Evolutionary conservation across 2,329 filamentous ascomycete species (phyloP), one percentile per base, ranked within the genome.

Genomic region (Xylaria hypoxylon): DNA sequence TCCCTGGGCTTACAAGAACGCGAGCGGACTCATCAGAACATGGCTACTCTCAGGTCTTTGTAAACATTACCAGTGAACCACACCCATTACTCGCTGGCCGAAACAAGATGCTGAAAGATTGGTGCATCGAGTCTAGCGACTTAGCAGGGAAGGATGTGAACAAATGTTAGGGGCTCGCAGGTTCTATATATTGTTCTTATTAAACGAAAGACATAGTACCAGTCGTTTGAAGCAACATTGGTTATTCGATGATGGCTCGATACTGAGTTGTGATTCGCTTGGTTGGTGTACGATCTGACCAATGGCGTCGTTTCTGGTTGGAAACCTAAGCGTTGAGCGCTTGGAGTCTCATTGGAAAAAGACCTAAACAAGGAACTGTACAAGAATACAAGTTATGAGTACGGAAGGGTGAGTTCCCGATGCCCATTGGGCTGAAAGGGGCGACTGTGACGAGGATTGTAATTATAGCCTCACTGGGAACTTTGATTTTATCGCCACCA

Each of bases 401-500:
- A 33, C 24, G 8, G 26, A 38, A 2, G 3, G 26, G 35, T 8
- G 22, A 6, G 4, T 13, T 57, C 7, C 44, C 24, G n/a, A 57
- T 5, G 15, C 15, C 3, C 15, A 33, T 26, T 55, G 33, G 22
- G 7, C n/a, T 26, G 11, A 2, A n/a, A 17, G 48, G 13, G 17
- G 48, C 40, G 24, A n/a, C 33, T 22, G 17, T 45, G 26, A 26
- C 24, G n/a, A 35, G 13, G n/a, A 44, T 31, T 31, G n/a, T 26
- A n/a, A 55, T 26, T 33, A 24, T 24, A 22, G 7, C 22, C 31
- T 28, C 48, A 4, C 4, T 40, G 5, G 22, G 19, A 55, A 31
- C 33, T 42, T 26, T 50, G 10, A 26, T 19, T 60, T 50, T 10
- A n/a, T 65, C 8, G 56, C 50, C 50, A 26, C 50, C 10, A 26